Percentiles rank a stretch among this genome's conserved stretches.
These are phyloP conservation scores for Tricholoma matsutake DNA, from an alignment of 768 basidiomycete genomes.

Conservation along the genomic window DNA sequence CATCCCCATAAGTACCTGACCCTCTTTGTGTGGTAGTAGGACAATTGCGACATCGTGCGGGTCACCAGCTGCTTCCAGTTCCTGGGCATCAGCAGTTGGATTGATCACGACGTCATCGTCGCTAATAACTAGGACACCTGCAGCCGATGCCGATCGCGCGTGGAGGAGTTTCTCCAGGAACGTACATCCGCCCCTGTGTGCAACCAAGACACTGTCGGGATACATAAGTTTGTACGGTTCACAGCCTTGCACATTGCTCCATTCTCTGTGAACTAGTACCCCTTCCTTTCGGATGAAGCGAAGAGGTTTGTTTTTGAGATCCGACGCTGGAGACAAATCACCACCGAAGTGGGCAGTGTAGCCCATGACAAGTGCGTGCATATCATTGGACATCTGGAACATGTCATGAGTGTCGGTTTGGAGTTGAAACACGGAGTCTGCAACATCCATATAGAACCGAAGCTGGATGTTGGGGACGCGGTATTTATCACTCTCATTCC, in stretches of 20 bases:
- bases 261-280: constrained; percentile 51
- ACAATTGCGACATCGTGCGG: constrained; percentile 58
- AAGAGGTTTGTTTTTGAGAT: constrained; percentile 25
- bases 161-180: constrained; percentile 79
- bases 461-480: constrained; percentile 48
- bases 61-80: constrained; percentile 55
- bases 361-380: constrained; percentile 52
- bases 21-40: constrained; percentile 51
- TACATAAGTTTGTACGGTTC: constrained; percentile 46
- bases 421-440: constrained; percentile 46
- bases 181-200: constrained; percentile 79
- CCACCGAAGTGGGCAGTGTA: constrained; percentile 72
- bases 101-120: constrained; percentile 58
- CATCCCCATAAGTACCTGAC: constrained; percentile 52
- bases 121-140: constrained; percentile 75
- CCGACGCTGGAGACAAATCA: constrained; percentile 40
- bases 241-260: constrained; percentile 59
- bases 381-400: constrained; percentile 24
- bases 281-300: constrained; percentile 52
- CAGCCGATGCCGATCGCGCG: constrained; percentile 69
- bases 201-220: constrained; percentile 53
- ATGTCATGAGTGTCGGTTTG: constrained; percentile 32
- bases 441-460: constrained; percentile 51
- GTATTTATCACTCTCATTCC: constrained; percentile 19
- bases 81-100: constrained; percentile 59